Evolutionary conservation across 164 flowering plant species (phyloP).

Genomic region (Chloranthus sessilifolius): DNA sequence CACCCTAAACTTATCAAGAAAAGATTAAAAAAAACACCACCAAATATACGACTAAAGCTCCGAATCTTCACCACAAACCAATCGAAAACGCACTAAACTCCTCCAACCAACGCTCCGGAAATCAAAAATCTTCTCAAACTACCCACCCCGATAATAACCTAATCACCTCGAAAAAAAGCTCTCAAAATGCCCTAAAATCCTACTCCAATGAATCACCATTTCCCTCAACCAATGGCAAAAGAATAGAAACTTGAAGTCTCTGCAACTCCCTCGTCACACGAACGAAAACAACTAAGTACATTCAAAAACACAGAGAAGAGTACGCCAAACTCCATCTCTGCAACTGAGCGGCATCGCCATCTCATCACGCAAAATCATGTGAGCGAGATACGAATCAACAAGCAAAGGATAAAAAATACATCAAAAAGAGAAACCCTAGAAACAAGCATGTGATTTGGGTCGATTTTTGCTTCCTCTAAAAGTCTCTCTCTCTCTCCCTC

Average conservation of each 20-base stretch:
- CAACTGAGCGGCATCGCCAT: too few relatives aligned
- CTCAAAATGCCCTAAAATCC: constrained; percentile 1
- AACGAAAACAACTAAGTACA: too few relatives aligned
- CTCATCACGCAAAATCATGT: not conserved
- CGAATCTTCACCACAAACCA: not conserved
- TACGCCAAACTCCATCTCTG: too few relatives aligned
- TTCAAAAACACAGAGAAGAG: too few relatives aligned
- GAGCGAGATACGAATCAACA: not conserved
- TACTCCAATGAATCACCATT: not conserved
- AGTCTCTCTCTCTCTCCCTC: not conserved
- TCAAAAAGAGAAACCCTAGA: not conserved
- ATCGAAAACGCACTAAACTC: not conserved
- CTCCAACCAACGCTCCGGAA: not conserved
- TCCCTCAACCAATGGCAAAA: not conserved
- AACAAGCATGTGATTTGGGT: not conserved
- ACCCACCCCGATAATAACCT: not conserved
- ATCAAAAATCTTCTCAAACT: not conserved
- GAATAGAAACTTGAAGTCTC: not conserved
- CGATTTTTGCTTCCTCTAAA: not conserved
- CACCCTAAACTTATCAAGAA: not conserved
- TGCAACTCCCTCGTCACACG: not conserved
- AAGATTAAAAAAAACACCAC: not conserved
- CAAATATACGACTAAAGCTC: not conserved
- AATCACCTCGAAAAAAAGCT: not conserved
- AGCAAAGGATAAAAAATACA: not conserved